phyloP scores from a whole-genome alignment of 345 rosid species.

The Adansonia digitata region DNA sequence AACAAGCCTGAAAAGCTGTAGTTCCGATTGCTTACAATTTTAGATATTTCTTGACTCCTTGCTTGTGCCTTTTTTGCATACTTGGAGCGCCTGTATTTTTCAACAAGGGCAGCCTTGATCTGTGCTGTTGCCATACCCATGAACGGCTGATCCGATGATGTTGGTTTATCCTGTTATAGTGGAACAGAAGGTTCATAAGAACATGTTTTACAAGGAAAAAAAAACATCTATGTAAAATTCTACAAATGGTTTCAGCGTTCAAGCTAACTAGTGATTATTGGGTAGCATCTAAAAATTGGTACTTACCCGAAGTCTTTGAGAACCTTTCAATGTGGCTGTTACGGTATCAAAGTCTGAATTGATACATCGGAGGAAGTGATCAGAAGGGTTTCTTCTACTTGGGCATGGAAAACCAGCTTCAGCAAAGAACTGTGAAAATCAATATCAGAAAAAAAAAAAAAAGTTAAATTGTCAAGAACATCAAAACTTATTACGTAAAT shows the following conservation, averaged over 20 bases:
- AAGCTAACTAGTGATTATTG: too few species aligned
- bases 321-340: conserved; percentile 57
- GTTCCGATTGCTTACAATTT: conserved; percentile 48
- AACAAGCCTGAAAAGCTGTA: background rate
- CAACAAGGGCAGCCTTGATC: conserved; percentile 67
- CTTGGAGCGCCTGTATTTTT: conserved; percentile 60
- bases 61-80: conserved; percentile 45
- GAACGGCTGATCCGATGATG: conserved; percentile 66
- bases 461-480: background rate
- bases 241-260: too few species aligned
- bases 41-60: conserved; percentile 52
- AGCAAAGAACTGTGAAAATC: conserved; percentile 56
- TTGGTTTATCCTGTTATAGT: conserved; percentile 50
- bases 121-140: conserved; percentile 65
- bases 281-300: too few species aligned
- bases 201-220: too few species aligned
- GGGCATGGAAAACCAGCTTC: conserved; percentile 82
- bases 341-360: conserved; percentile 69
- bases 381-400: conserved; percentile 64
- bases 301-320: conserved; percentile 53
- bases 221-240: too few species aligned
- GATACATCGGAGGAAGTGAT: conserved; percentile 73
- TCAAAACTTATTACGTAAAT: too few species aligned
- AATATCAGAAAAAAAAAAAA: too few species aligned
- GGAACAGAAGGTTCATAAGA: too few species aligned